A percentile compares a stretch with the other conserved stretches of the same genome.
Evolutionary conservation across 345 rosid genomes (phyloP).

Genomic region (Psidium guajava): DNA sequence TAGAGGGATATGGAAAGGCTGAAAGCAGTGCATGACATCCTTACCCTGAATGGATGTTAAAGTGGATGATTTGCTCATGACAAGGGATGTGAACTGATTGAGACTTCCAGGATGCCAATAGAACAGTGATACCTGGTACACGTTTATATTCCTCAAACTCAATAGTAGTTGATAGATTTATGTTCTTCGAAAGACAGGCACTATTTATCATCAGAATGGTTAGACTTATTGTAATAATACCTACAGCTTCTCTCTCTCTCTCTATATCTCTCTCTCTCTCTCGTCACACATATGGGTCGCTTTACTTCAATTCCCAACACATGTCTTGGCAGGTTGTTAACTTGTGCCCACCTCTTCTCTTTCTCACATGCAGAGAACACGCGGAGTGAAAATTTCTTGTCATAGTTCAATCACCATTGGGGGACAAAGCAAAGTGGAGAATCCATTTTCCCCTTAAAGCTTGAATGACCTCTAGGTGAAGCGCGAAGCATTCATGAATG

Average conservation of each 20-base stretch:
- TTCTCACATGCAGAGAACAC: background rate
- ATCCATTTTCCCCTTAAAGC: background rate
- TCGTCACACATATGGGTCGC: background rate
- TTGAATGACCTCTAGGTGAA: background rate
- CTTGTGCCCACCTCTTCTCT: background rate
- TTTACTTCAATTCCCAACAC: background rate
- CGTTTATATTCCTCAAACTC: background rate
- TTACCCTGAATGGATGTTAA: background rate
- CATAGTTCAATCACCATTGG: background rate
- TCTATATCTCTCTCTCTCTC: background rate
- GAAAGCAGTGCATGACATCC: background rate
- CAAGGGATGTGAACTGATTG: background rate
- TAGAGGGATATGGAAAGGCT: background rate
- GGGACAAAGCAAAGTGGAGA: background rate
- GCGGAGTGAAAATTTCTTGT: background rate
- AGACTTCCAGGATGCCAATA: background rate
- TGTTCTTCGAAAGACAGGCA: background rate
- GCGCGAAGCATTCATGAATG: slow-evolving; percentile 11
- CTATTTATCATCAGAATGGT: background rate
- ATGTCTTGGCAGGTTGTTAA: background rate
- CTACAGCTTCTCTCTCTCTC: background rate
- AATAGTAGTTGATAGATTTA: background rate
- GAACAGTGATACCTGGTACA: background rate
- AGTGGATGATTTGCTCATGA: background rate
- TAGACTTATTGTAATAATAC: background rate